Evolutionary conservation across 306 rosid species (phyloP).

Genomic region (Glycine latifolia): DNA sequence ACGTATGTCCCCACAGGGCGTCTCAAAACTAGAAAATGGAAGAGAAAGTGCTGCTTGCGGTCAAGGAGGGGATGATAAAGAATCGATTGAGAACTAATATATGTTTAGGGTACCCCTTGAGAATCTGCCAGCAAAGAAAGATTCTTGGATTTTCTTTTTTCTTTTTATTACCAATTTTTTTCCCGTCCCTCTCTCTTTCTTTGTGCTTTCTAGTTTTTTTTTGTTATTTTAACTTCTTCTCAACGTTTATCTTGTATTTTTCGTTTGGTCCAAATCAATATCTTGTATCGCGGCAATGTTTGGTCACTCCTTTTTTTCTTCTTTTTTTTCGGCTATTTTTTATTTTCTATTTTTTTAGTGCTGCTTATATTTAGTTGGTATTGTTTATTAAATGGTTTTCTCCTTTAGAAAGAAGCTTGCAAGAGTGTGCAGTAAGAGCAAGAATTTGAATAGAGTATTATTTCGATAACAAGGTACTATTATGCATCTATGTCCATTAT

Average conservation of each 20-base stretch:
- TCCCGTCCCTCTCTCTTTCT: background rate
- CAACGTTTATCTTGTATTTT: background rate
- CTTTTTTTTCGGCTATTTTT: background rate
- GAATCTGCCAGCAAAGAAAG: slow-evolving; percentile 6
- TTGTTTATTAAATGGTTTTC: background rate
- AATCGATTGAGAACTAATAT: slow-evolving; percentile 14
- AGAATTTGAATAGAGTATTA: background rate
- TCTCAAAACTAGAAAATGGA: slow-evolving; percentile 56
- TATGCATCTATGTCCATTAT: background rate
- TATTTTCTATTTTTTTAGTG: background rate
- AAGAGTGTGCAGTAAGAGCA: too few relatives aligned
- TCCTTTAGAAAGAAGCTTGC: background rate
- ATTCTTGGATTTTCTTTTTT: background rate
- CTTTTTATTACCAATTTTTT: background rate
- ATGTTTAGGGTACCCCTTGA: background rate
- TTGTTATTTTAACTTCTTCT: background rate
- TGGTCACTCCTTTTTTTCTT: background rate
- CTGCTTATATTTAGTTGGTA: background rate
- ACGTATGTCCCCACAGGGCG: slow-evolving; percentile 56
- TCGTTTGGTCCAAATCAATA: background rate
- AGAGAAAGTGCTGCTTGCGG: background rate
- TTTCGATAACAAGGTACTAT: background rate
- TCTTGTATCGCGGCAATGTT: background rate
- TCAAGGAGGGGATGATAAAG: slow-evolving; percentile 30
- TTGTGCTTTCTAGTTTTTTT: background rate